Evolutionary conservation across 768 basidiomycete species (phyloP).

Genomic region (Podaxis sp.): DNA sequence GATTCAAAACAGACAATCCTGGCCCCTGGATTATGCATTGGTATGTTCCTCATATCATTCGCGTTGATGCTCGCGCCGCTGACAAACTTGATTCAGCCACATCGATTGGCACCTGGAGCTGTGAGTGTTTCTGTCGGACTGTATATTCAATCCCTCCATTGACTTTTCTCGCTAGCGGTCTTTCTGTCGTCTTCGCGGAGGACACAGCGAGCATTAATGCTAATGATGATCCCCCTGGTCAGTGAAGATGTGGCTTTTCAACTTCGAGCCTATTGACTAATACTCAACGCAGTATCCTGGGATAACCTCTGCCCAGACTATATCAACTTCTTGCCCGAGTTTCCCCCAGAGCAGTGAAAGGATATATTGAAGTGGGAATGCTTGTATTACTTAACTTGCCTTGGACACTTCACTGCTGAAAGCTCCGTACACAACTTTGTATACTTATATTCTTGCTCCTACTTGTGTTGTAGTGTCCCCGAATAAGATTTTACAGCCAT

Average conservation of each 20-base stretch:
- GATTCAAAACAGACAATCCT: constrained; percentile 51
- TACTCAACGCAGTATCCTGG: not conserved
- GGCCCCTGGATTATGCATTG: constrained; percentile 56
- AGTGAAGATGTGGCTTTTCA: too few species aligned
- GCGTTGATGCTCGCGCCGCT: not conserved
- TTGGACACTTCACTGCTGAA: too few species aligned
- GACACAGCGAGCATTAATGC: not conserved
- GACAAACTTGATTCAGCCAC: constrained; percentile 30
- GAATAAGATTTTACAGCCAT: too few species aligned
- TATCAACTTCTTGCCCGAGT: not conserved
- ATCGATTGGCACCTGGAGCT: constrained; percentile 53
- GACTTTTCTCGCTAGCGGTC: not conserved
- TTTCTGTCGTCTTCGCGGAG: not conserved
- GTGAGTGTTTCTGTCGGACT: constrained; percentile 23
- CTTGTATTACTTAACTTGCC: too few species aligned
- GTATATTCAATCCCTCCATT: not conserved
- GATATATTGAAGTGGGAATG: not conserved
- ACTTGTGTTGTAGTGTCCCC: too few species aligned
- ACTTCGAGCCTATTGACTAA: too few species aligned
- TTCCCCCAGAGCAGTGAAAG: not conserved
- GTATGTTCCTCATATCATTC: constrained; percentile 23
- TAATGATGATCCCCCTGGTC: not conserved
- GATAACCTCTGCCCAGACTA: constrained; percentile 1
- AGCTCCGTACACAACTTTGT: too few species aligned
- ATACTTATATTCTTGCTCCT: too few species aligned